Percentiles rank a stretch among this genome's conserved stretches.
Evolutionary conservation across 164 flowering plant species (phyloP).

Genomic region (Brasenia schreberi): DNA sequence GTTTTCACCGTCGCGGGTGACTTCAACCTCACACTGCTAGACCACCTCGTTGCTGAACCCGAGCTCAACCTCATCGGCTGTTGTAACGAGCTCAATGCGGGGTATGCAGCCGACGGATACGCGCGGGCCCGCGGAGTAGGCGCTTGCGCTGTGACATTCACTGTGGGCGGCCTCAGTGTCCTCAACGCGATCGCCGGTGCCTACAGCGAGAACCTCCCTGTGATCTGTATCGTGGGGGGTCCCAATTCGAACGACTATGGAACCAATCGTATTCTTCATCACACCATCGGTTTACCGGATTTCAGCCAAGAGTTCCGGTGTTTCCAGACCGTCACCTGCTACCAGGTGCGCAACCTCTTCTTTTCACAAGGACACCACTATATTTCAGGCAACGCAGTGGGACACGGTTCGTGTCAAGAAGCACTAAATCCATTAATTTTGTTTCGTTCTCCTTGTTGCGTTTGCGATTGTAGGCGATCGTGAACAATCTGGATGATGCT

Average conservation of each 20-base stretch:
- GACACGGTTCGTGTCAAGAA: too few relatives aligned
- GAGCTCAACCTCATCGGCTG: slow-evolving; percentile 62
- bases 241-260: slow-evolving; percentile 90
- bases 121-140: slow-evolving; percentile 79
- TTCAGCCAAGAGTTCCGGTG: slow-evolving; percentile 69
- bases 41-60: slow-evolving; percentile 73
- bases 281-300: slow-evolving; percentile 80
- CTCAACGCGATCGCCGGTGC: slow-evolving; percentile 91
- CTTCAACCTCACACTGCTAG: slow-evolving; percentile 80
- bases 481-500: slow-evolving; percentile 78
- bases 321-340: slow-evolving; percentile 78
- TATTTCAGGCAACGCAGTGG: too few relatives aligned
- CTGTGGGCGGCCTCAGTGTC: slow-evolving; percentile 88
- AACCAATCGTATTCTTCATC: slow-evolving; percentile 70
- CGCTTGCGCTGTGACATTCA: slow-evolving; percentile 88
- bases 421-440: background rate
- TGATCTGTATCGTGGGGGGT: slow-evolving; percentile 78
- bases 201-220: slow-evolving; percentile 77
- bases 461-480: slow-evolving; percentile 40
- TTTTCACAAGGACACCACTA: too few relatives aligned
- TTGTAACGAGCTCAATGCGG: slow-evolving; percentile 97
- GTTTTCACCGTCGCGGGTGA: slow-evolving; percentile 93
- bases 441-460: background rate
- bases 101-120: slow-evolving; percentile 92
- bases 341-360: slow-evolving; percentile 32